Evolutionary conservation across 2,329 filamentous ascomycete species (phyloP).

Genomic region (Ophiostoma australiae): DNA sequence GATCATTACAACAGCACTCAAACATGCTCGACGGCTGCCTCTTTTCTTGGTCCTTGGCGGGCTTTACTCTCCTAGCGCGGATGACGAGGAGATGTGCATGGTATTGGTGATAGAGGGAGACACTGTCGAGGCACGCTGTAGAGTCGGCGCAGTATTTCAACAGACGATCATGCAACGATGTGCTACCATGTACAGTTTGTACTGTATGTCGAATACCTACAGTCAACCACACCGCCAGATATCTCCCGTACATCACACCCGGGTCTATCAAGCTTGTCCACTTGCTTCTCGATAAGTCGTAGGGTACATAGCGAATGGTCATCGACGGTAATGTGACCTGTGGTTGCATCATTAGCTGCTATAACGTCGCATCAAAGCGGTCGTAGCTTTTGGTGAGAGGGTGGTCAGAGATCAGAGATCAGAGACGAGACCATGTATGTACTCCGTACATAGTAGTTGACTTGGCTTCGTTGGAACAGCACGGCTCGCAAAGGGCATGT

Average conservation of each 20-base stretch:
- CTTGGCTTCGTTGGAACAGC: neutral
- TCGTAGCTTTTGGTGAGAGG: neutral
- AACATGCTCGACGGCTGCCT: conserved; percentile 7
- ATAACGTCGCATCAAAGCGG: neutral
- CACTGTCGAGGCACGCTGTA: no score
- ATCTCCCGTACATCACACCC: neutral
- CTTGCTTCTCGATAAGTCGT: neutral
- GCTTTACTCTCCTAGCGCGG: conserved; percentile 9
- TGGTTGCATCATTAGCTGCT: conserved; percentile 7
- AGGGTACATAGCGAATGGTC: neutral
- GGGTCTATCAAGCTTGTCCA: neutral
- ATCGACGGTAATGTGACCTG: conserved; percentile 8
- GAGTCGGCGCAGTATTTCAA: neutral
- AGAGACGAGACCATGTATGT: no score
- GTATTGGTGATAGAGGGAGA: neutral
- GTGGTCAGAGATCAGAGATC: neutral
- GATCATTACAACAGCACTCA: neutral
- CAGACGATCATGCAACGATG: neutral
- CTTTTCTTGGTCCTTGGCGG: conserved; percentile 6
- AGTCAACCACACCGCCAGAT: neutral
- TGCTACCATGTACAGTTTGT: no score
- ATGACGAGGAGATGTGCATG: neutral
- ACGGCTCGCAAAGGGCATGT: neutral
- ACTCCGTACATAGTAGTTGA: no score
- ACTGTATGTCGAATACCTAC: no score